Evolutionary conservation across 306 rosid genomes (phyloP).

Genomic region (Heteromeles arbutifolia): DNA sequence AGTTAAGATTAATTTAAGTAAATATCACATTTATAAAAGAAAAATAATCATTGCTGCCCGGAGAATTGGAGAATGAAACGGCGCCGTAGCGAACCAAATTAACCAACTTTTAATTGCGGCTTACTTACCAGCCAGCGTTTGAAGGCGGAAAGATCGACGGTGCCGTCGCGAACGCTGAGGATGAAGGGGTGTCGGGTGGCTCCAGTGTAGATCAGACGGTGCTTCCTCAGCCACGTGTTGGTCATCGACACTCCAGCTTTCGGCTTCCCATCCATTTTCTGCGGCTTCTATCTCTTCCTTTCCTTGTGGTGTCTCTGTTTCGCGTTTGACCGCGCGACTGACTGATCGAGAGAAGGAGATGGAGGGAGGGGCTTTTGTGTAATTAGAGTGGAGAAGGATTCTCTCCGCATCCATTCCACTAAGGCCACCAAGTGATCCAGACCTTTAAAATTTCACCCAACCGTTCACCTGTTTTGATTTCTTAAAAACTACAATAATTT

Average conservation of each 20-base stretch:
- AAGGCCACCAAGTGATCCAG: too few relatives aligned
- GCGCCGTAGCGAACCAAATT: neutral
- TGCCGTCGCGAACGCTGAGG: conserved; percentile 55
- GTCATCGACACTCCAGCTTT: conserved; percentile 14
- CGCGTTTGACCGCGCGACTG: neutral
- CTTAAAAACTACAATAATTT: too few relatives aligned
- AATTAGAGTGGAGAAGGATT: neutral
- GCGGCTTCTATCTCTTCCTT: neutral
- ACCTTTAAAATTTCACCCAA: too few relatives aligned
- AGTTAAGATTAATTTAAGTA: too few relatives aligned
- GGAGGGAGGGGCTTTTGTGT: neutral
- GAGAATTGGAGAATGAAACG: neutral
- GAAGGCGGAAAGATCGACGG: conserved; percentile 55
- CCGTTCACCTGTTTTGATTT: too few relatives aligned
- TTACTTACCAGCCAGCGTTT: conserved; percentile 61
- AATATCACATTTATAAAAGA: too few relatives aligned
- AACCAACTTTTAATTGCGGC: neutral
- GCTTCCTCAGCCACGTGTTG: conserved; percentile 65
- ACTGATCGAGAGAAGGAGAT: neutral
- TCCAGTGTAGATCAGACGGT: conserved; percentile 38
- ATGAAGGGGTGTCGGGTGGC: conserved; percentile 80
- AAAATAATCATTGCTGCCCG: neutral
- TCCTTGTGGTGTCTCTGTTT: neutral
- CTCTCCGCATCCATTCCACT: too few relatives aligned
- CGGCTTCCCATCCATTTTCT: conserved; percentile 21